Evolutionary conservation across 805 yeast species (phyloP), one percentile per base, ranked within the genome.

Genomic region (Ascoidea tarda): DNA sequence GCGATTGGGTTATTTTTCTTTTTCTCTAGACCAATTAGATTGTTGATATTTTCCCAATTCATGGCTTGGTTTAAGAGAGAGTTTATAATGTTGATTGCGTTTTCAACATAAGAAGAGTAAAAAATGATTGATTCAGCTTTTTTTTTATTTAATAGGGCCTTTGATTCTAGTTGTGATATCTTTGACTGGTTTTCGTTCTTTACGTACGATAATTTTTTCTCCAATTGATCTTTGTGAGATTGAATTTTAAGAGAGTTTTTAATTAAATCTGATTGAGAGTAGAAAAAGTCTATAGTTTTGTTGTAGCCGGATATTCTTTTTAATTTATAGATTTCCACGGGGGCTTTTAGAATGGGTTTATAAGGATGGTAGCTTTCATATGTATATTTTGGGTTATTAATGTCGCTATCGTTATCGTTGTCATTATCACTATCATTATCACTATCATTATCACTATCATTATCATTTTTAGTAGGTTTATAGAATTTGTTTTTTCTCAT

Each of bases 21-120:
- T 59, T 87, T 82, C 61, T 91, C 96, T 50, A 80, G 72, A 49
- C 75, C 69, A 51, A 91, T 81, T 53, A 84, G 67, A 56, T 81
- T 79, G 62, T 85, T 96, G 56, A 90, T 90, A 55, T 87, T 84
- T 47, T 78, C 77, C 99, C 99, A 91, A 63, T 91, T 97, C 87
- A 88, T 87, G 57, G 87, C 90, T 62, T 87, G 93, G 53, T 83
- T 81, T 5, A 89, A 56, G 52, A 88, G 67, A 1, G 71, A 69
- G 54, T 82, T 84, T 5, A 91, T 85, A 2, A 85, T 82, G 6
- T 63, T 65, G 54, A 78, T 82, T 49, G 93, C 88, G 16, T 78
- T 77, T 50, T 84, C 93, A 5, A 90, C 88, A 32, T 78, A 59
- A 32, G 79, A 80, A 5, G 91, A 84, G 63, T 84, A 74, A 45